Percentiles rank a stretch among this genome's conserved stretches.
Evolutionary conservation across 108 stramenopile genomes (phyloP).

Genomic region (Pinguiococcus pyrenoidosus): DNA sequence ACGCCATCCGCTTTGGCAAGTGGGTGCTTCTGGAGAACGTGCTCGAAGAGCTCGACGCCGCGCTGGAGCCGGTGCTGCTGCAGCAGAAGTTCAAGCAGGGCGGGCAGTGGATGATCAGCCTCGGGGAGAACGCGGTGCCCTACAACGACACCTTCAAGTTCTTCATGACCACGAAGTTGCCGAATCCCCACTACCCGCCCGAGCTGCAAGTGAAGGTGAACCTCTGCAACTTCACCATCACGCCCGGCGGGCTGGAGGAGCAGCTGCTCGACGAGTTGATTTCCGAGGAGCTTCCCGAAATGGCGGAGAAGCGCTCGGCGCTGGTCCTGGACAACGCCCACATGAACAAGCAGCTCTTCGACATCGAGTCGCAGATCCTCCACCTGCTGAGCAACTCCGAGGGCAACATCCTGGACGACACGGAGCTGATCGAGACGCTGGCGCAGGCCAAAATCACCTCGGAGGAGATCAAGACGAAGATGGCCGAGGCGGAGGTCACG

Average conservation of each 20-base stretch:
- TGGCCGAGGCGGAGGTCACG: slow-evolving; percentile 44
- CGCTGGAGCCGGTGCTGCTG: slow-evolving; percentile 48
- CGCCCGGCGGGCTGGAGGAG: slow-evolving; percentile 45
- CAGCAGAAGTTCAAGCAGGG: slow-evolving; percentile 54
- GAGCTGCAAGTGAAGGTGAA: slow-evolving; percentile 50
- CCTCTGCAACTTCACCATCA: slow-evolving; percentile 53
- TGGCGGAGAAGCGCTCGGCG: slow-evolving; percentile 36
- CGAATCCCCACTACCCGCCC: slow-evolving; percentile 49
- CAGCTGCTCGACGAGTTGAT: slow-evolving; percentile 41
- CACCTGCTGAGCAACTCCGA: slow-evolving; percentile 32
- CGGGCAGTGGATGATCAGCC: slow-evolving; percentile 51
- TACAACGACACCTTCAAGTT: slow-evolving; percentile 47
- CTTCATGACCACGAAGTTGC: slow-evolving; percentile 53
- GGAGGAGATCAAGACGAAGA: slow-evolving; percentile 44
- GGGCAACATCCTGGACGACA: slow-evolving; percentile 53
- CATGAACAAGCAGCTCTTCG: slow-evolving; percentile 49
- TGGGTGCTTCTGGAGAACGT: slow-evolving; percentile 55
- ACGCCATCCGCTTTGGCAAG: slow-evolving; percentile 49
- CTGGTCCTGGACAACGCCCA: slow-evolving; percentile 42
- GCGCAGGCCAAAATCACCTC: slow-evolving; percentile 41
- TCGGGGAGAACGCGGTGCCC: slow-evolving; percentile 48
- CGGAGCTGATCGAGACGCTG: slow-evolving; percentile 47
- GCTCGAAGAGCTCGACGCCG: slow-evolving; percentile 39
- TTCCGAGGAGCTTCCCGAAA: slow-evolving; percentile 19
- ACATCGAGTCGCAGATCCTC: slow-evolving; percentile 44